Evolutionary conservation across 1,139 yeast species (phyloP), one percentile per base, ranked within the genome.

Genomic region (Arxiozyma telluris): DNA sequence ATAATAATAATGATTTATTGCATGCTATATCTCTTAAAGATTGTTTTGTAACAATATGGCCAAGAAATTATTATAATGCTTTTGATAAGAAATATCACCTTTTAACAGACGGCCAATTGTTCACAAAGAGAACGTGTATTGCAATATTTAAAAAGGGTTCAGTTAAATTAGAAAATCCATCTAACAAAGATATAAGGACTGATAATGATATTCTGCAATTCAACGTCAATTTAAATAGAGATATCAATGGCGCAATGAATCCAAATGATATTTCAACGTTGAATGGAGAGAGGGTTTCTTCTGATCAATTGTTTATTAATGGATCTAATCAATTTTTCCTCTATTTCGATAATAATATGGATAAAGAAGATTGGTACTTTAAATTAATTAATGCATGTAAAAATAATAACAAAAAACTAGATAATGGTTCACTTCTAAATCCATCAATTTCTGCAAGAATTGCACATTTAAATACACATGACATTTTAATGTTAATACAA

Each of bases 311-410:
- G 20, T 20, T 44, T n/a, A 45, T 44, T 8, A 52, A 47, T 17
- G 50, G 51, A 7, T 49, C 66, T 20, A 64, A 61, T 45, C 66
- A 62, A 1, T 84, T 85, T 62, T 93, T 78, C 69, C 70, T 91
- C 1, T 88, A 89, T 66, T 80, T 85, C 51, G 96, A 88, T 63
- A 77, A 81, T 50, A 87, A 89, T 59, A 78, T 78, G 52, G 91
- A 85, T 49, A 91, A 93, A 65, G 98, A 91, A 68, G 96, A 90
- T 66, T 84, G 96, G 87, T 91, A 91, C 67, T 89, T 89, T 70
- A 82, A 88, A 1, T 73, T 91, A 54, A 76, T 91, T n/a, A 74
- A 83, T 55, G 93, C 94, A 1, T 81, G 94, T 0, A 85, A 84
- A 58, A 49, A n/a, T 22, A 44, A 15, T 15, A 44, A 15, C 9